phyloP scores from a whole-genome alignment of 805 yeast species.

The Millerago galiae region DNA sequence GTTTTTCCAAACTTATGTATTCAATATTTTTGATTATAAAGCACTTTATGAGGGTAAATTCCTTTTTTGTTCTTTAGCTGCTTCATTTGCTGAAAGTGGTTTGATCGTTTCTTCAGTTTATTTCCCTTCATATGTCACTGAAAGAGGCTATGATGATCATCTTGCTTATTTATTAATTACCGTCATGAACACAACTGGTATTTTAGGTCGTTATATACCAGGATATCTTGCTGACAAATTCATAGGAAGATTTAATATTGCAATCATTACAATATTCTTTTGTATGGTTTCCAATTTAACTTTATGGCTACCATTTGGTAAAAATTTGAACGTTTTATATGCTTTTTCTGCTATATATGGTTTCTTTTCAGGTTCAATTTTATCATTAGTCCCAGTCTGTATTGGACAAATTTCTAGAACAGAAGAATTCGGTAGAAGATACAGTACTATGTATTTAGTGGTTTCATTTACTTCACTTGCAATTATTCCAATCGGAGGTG shows the following conservation, averaged over 20 bases:
- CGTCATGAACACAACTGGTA: constrained; percentile 39
- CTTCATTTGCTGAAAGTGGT: constrained; percentile 30
- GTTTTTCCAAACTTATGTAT: constrained; percentile 17
- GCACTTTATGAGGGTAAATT: constrained; percentile 39
- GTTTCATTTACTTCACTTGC: constrained; percentile 46
- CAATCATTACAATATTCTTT: constrained; percentile 29
- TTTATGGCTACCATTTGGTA: constrained; percentile 40
- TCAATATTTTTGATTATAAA: constrained; percentile 32
- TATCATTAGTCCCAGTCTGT: constrained; percentile 54
- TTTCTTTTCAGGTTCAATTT: constrained; percentile 47
- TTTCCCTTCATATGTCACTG: constrained; percentile 46
- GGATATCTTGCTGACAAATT: constrained; percentile 38
- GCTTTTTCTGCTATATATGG: constrained; percentile 48
- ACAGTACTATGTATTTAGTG: constrained; percentile 51
- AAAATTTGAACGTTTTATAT: constrained; percentile 29
- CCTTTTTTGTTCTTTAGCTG: constrained; percentile 35
- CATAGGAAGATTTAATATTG: constrained; percentile 48
- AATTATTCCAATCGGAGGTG: constrained; percentile 45
- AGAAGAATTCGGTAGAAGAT: constrained; percentile 48
- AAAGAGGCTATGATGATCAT: constrained; percentile 37
- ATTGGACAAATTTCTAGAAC: constrained; percentile 52
- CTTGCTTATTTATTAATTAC: constrained; percentile 43
- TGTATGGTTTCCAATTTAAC: constrained; percentile 31
- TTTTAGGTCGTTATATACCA: constrained; percentile 39
- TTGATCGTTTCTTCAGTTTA: constrained; percentile 40